phyloP scores from a whole-genome alignment of 129 eudicot species.

The Flaveria robusta region DNA sequence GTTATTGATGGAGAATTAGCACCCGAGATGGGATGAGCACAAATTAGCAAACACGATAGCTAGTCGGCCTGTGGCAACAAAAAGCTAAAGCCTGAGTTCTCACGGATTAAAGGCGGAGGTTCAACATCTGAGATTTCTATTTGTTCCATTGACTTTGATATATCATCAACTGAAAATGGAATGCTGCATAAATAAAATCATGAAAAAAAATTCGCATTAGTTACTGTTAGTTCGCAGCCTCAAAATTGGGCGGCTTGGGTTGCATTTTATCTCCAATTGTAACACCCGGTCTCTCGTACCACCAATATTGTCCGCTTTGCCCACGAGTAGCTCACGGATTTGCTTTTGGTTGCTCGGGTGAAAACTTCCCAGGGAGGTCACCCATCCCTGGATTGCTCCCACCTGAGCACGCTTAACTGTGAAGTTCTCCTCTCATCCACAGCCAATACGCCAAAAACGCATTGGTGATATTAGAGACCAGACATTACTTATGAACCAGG shows the following conservation, averaged over 20 bases:
- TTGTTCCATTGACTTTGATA: constrained; percentile 90
- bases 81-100: constrained; percentile 84
- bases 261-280: neutral
- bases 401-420: too few relatives aligned
- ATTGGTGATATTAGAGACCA: too few relatives aligned
- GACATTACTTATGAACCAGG: too few relatives aligned
- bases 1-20: constrained; percentile 1
- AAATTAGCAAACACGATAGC: neutral
- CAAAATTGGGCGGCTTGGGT: neutral
- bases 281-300: too few relatives aligned
- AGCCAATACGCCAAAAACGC: too few relatives aligned
- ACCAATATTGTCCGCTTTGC: too few relatives aligned
- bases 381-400: too few relatives aligned
- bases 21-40: neutral
- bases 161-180: constrained; percentile 91
- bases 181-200: constrained; percentile 55
- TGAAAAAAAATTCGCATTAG: neutral
- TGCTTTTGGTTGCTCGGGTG: too few relatives aligned
- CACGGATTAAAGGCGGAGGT: constrained; percentile 69
- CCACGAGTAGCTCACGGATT: too few relatives aligned
- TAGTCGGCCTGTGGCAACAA: constrained; percentile 62
- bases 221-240: neutral
- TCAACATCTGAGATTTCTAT: constrained; percentile 71
- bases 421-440: too few relatives aligned
- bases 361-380: too few relatives aligned